A percentile compares a stretch with the other conserved stretches of the same genome.
Conservation (phyloP, 2,329 filamentous ascomycete genomes). For the Alternaria angustiovoidea region DNA sequence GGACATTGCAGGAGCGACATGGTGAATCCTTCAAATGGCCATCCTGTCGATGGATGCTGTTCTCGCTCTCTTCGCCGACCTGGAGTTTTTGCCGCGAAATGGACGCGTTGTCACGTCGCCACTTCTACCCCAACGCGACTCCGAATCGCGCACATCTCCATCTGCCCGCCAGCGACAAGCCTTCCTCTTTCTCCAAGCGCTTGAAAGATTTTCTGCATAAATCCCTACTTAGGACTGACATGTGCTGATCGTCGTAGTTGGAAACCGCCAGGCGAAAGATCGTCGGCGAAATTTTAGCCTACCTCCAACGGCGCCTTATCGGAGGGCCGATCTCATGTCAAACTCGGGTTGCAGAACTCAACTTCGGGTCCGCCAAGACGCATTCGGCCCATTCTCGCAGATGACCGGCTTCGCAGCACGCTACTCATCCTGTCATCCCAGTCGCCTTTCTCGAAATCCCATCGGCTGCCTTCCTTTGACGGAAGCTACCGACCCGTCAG, state of each 20-base stretch:
- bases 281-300: conserved; percentile 13
- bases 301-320: conserved; percentile 28
- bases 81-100: conserved; percentile 4
- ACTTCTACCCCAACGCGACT: conserved; percentile 5
- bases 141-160: conserved; percentile 7
- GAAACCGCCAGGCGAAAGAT: conserved; percentile 21
- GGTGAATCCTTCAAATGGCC: conserved; percentile 5
- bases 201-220: conserved; percentile 6
- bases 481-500: conserved; percentile 35
- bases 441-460: conserved; percentile 12
- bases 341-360: conserved; percentile 13
- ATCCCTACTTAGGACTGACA: conserved; percentile 9
- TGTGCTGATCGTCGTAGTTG: conserved; percentile 21
- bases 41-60: conserved; percentile 6
- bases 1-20: conserved; percentile 13
- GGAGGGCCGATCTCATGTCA: conserved; percentile 15
- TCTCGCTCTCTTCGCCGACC: conserved; percentile 10
- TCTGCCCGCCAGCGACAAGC: conserved; percentile 6
- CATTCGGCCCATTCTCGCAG: conserved; percentile 15
- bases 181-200: conserved; percentile 10
- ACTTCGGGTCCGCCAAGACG: conserved; percentile 18
- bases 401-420: conserved; percentile 3
- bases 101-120: conserved; percentile 16
- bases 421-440: conserved; percentile 7
- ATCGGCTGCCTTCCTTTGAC: conserved; percentile 34